Evolutionary conservation across 495 filamentous ascomycete genomes (phyloP).

Genomic region (Trichoderma orchidacearum): DNA sequence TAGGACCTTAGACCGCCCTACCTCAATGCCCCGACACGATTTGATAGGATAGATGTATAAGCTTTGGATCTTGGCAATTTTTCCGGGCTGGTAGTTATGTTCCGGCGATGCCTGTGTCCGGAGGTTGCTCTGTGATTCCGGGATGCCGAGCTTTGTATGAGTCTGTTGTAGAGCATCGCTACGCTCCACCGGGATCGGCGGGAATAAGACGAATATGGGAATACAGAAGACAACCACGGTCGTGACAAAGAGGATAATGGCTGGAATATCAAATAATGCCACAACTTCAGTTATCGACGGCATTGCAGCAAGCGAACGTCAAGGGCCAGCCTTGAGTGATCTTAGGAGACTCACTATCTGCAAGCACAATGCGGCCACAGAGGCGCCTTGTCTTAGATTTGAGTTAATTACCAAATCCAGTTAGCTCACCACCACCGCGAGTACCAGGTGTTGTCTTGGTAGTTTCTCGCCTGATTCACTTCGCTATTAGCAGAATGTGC

Average conservation of each 20-base stretch:
- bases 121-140: conserved; percentile 24
- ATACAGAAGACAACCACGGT: conserved; percentile 34
- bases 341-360: no score
- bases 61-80: conserved; percentile 45
- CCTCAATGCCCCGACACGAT: conserved; percentile 69
- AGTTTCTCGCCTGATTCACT: no score
- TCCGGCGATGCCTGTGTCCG: conserved; percentile 22
- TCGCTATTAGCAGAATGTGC: no score
- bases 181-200: conserved; percentile 26
- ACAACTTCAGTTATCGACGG: background rate
- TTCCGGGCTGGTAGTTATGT: conserved; percentile 14
- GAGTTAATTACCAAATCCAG: no score
- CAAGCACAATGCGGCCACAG: no score
- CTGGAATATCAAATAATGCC: conserved; percentile 8
- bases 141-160: conserved; percentile 23
- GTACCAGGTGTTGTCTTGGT: no score
- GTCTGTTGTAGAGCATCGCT: conserved; percentile 35
- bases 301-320: conserved; percentile 1
- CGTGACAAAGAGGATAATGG: conserved; percentile 26
- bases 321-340: background rate
- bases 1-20: conserved; percentile 51
- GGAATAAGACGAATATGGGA: conserved; percentile 31
- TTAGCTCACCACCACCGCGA: no score
- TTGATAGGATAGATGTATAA: conserved; percentile 85
- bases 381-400: no score